phyloP scores from a whole-genome alignment of 2,329 filamentous ascomycete genomes.

The Coniochaeta ligniaria region DNA sequence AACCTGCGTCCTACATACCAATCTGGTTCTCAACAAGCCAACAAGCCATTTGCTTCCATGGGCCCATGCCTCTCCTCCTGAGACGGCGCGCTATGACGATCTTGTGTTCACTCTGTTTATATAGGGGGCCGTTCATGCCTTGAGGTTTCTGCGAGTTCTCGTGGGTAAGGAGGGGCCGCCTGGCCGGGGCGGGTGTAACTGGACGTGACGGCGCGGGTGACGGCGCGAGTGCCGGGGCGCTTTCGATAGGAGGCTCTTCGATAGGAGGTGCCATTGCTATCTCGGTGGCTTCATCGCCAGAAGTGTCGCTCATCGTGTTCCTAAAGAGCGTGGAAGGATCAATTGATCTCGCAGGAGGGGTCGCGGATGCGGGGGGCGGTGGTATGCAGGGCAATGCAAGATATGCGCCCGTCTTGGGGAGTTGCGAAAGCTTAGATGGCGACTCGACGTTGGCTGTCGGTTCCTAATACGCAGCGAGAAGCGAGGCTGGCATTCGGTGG shows the following conservation, averaged over 20 bases:
- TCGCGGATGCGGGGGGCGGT: neutral
- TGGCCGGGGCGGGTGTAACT: neutral
- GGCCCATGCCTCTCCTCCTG: slow-evolving; percentile 55
- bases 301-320: neutral
- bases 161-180: neutral
- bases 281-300: neutral
- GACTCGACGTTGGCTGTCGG: neutral
- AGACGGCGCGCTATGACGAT: slow-evolving; percentile 48
- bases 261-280: too few relatives aligned
- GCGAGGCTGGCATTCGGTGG: neutral
- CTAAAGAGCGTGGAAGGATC: neutral
- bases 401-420: neutral
- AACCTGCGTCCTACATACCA: slow-evolving; percentile 43
- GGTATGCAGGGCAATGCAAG: neutral
- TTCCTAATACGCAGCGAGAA: neutral
- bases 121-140: slow-evolving; percentile 49
- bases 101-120: slow-evolving; percentile 48
- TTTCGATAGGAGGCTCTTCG: neutral
- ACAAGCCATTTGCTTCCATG: slow-evolving; percentile 51
- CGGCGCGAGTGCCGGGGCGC: neutral
- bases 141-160: slow-evolving; percentile 23
- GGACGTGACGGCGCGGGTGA: neutral
- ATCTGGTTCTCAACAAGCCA: slow-evolving; percentile 77
- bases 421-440: neutral
- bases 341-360: neutral